These are phyloP conservation scores for Luvunga scandens DNA, from an alignment of 345 rosid genomes.

Conservation along the genomic window DNA sequence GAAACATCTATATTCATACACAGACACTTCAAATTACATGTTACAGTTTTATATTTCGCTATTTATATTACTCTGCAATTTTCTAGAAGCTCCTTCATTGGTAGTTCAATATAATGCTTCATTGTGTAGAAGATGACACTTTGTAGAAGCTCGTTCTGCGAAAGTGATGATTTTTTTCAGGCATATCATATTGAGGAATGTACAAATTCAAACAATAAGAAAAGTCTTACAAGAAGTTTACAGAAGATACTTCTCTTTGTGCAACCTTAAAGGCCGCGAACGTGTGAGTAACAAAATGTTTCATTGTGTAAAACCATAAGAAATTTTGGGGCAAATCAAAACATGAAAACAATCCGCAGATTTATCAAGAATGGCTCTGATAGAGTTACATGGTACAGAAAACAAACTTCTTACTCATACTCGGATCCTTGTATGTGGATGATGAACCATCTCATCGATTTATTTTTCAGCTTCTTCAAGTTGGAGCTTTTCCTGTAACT, in stretches of 20 bases:
- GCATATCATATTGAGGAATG: conserved; percentile 3
- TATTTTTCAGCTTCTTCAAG: conserved; percentile 23
- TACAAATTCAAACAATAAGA: neutral
- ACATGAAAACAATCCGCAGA: conserved; percentile 23
- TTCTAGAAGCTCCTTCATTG: conserved; percentile 13
- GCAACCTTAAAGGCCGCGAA: neutral
- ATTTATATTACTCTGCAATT: neutral
- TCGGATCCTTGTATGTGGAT: conserved; percentile 3
- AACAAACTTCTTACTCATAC: conserved; percentile 5
- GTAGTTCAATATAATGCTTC: conserved; percentile 21
- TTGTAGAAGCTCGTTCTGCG: neutral
- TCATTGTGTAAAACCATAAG: conserved; percentile 30
- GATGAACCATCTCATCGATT: neutral
- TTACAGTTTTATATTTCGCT: neutral
- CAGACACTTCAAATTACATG: conserved; percentile 13
- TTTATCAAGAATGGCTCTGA: conserved; percentile 5
- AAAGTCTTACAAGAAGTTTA: neutral
- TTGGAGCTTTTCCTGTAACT: conserved; percentile 73
- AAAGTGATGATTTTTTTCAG: neutral
- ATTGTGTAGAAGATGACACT: conserved; percentile 17
- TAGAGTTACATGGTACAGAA: conserved; percentile 26
- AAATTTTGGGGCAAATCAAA: conserved; percentile 7
- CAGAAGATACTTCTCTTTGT: neutral
- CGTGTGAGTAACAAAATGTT: conserved; percentile 11
- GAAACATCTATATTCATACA: neutral